Percentiles rank a stretch among this genome's conserved stretches.
These are phyloP conservation scores for Pontederia paniculata DNA, from an alignment of 176 grass and related monocot genomes.

Conservation along the genomic window DNA sequence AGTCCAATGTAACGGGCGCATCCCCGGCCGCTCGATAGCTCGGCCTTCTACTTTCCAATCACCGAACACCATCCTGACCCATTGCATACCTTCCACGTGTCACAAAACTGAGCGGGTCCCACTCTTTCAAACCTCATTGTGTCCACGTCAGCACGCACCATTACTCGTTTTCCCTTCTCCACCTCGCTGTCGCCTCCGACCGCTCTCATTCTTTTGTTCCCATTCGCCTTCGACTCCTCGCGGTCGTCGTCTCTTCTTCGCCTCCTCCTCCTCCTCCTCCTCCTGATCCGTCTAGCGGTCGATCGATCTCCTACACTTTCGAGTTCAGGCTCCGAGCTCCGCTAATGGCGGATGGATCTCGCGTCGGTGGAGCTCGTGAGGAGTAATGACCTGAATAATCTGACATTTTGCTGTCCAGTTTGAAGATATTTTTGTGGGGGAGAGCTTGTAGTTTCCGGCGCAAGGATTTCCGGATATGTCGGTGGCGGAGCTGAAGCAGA, in stretches of 20 bases:
- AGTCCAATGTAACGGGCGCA: too few species aligned
- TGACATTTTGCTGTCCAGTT: too few species aligned
- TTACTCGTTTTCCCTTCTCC: neutral
- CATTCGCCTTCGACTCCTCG: neutral
- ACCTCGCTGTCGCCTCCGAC: neutral
- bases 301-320: neutral
- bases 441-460: too few species aligned
- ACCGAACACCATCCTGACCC: too few species aligned
- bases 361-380: neutral
- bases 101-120: too few species aligned
- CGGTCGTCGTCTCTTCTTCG: neutral
- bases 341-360: neutral
- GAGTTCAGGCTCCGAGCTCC: neutral
- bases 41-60: too few species aligned
- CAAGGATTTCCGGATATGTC: conserved; percentile 18
- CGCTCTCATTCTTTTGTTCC: neutral
- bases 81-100: too few species aligned
- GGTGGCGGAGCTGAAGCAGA: conserved; percentile 87
- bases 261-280: conserved; percentile 13
- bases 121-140: too few species aligned
- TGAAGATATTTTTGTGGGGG: too few species aligned
- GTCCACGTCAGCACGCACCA: too few species aligned
- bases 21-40: too few species aligned
- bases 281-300: neutral
- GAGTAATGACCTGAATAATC: too few species aligned